These are phyloP conservation scores for Solanum chacoense DNA, from an alignment of 305 asterid genomes.

Conservation along the genomic window DNA sequence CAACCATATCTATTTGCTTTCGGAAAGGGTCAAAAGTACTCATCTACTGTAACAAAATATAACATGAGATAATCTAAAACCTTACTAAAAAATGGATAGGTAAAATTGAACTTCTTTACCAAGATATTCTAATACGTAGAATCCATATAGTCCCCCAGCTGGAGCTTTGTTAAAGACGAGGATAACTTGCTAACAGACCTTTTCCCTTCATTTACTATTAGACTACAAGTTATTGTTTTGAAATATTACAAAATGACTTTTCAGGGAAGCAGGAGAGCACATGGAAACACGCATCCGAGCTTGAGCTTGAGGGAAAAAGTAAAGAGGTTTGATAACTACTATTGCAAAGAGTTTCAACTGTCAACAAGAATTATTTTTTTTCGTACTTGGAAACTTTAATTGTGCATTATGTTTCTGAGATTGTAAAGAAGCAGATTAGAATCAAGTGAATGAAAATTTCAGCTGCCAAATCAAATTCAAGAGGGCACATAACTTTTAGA, in stretches of 20 bases:
- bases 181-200: neutral
- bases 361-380: too few species aligned
- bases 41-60: neutral
- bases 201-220: neutral
- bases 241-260: neutral
- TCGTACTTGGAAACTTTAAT: neutral
- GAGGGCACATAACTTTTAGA: neutral
- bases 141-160: neutral
- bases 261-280: conserved; percentile 39
- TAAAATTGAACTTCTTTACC: neutral
- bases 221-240: neutral
- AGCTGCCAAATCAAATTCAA: neutral
- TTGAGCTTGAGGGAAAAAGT: neutral
- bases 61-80: neutral
- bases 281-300: conserved; percentile 31
- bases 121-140: neutral
- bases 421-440: neutral
- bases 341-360: neutral
- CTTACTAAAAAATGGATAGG: neutral
- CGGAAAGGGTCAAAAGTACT: neutral
- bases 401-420: neutral
- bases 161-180: neutral
- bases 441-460: neutral
- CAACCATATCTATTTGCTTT: neutral
- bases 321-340: neutral